Percentiles rank a stretch among this genome's conserved stretches.
These are phyloP conservation scores for Keithomyces neogunnii DNA, from an alignment of 2,329 filamentous ascomycete genomes.

Conservation along the genomic window DNA sequence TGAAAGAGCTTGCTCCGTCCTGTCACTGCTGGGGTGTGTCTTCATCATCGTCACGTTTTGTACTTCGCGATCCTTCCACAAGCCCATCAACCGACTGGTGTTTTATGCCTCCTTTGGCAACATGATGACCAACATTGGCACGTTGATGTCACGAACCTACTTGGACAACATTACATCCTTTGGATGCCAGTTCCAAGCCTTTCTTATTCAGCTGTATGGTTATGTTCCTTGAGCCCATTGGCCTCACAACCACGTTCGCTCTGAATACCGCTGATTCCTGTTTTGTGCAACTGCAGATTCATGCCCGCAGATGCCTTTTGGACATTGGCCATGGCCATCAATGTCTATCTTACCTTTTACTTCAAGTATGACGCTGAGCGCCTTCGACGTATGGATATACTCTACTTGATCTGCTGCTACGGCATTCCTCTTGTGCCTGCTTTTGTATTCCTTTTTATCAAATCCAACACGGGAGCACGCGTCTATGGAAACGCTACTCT, in stretches of 20 bases:
- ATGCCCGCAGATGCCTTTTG: conserved; percentile 68
- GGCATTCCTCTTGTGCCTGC: conserved; percentile 64
- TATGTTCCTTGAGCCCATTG: neutral
- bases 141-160: conserved; percentile 60
- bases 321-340: conserved; percentile 76
- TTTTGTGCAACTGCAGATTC: conserved; percentile 48
- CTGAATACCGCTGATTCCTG: conserved; percentile 6
- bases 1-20: conserved; percentile 59
- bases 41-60: conserved; percentile 67
- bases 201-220: conserved; percentile 73
- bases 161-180: conserved; percentile 38
- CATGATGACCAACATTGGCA: conserved; percentile 67
- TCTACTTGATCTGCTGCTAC: conserved; percentile 63
- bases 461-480: conserved; percentile 37
- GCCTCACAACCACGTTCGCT: neutral
- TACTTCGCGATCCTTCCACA: conserved; percentile 62
- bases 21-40: conserved; percentile 62
- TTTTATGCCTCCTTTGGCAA: conserved; percentile 82
- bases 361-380: conserved; percentile 57
- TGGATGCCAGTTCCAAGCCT: conserved; percentile 64
- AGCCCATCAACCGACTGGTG: conserved; percentile 78
- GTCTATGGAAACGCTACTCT: conserved; percentile 69
- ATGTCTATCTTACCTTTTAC: conserved; percentile 78
- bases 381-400: conserved; percentile 60
- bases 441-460: conserved; percentile 58